Conservation (phyloP, 2,329 filamentous ascomycete species). For the Neonectria ditissima region DNA sequence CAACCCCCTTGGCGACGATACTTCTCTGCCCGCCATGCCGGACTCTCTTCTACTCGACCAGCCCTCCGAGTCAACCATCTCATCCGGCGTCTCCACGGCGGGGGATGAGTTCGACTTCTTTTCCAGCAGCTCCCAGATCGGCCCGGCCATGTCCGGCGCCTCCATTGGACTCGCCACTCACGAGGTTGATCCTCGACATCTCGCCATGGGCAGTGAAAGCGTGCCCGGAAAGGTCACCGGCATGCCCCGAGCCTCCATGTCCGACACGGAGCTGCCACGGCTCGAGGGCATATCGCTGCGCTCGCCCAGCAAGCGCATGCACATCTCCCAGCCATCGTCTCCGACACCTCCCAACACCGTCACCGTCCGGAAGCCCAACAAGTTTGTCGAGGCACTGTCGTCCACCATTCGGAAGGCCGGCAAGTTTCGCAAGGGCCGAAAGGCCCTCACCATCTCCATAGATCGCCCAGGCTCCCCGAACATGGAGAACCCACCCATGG, state of each 20-base stretch:
- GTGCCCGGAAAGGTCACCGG: constrained; percentile 36
- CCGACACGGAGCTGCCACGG: constrained; percentile 60
- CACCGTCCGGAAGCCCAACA: constrained; percentile 50
- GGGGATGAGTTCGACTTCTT: constrained; percentile 53
- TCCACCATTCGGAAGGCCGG: constrained; percentile 56
- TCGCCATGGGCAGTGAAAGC: constrained; percentile 40
- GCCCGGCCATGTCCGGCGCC: constrained; percentile 35
- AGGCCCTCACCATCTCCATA: constrained; percentile 32
- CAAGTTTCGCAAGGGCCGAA: constrained; percentile 49
- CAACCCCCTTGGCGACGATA: constrained; percentile 35
- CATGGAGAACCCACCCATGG: constrained; percentile 49
- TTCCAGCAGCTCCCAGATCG: constrained; percentile 49
- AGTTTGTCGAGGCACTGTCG: constrained; percentile 56
- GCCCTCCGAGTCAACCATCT: constrained; percentile 48
- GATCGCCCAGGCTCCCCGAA: constrained; percentile 48
- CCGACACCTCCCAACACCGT: constrained; percentile 49
- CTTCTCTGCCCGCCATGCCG: constrained; percentile 41
- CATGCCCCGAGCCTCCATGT: constrained; percentile 55
- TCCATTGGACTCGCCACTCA: constrained; percentile 34
- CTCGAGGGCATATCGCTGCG: constrained; percentile 62
- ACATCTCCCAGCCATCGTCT: constrained; percentile 48
- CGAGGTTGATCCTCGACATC: constrained; percentile 47
- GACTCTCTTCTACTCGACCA: constrained; percentile 47
- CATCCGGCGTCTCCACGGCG: constrained; percentile 51
- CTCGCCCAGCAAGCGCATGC: constrained; percentile 49